Evolutionary conservation across 139 green algal species (phyloP), one percentile per base, ranked within the genome.

Genomic region (Volvox reticuliferus): DNA sequence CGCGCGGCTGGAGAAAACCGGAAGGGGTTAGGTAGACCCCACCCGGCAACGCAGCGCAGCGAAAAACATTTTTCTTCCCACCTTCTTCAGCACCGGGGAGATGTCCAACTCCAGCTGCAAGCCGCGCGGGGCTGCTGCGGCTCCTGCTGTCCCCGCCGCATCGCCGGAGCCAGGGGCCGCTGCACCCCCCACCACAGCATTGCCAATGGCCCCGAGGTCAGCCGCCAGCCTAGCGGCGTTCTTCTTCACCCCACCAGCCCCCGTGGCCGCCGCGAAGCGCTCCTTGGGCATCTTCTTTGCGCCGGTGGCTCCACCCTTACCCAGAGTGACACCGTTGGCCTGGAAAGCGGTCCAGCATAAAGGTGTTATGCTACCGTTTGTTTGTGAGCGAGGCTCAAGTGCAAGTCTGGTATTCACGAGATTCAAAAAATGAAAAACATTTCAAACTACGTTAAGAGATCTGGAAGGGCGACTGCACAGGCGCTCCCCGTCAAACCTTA

Each of bases 101-200:
- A 98, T 92, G 44, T 95, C 89, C 68, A 98, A 86, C 71, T 95
- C 91, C 69, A 98, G 55, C 86, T 96, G 94, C 35, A 93, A 82
- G 17, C 73, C 61, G 5, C 61, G 77, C 14, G 32, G 82, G 44
- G 19, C 65, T 28, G 24, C 65, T 73, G 30, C 88, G 17, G n/a
- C 78, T 16, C 33, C 79, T 0, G 24, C 79, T 22, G 14, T 44
- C n/a, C 79, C 79, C 26, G 71, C 17, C 0, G 81, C 79, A 32
- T 55, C 89, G 55, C 36, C 67, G 19, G 35, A 33, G 63, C 55
- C 78, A 20, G 65, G 78, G 13, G 20, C 67, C 78, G 22, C 88
- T 17, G 83, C 83, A 33, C 67, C 83, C 33, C 83, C 83, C 24
- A 80, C 83, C 24, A 80, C 68, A 2, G 83, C 67, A 26, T 35